Evolutionary conservation across 441 rosid genomes (phyloP), one percentile per base, ranked within the genome.

Genomic region (Manihot esculenta): DNA sequence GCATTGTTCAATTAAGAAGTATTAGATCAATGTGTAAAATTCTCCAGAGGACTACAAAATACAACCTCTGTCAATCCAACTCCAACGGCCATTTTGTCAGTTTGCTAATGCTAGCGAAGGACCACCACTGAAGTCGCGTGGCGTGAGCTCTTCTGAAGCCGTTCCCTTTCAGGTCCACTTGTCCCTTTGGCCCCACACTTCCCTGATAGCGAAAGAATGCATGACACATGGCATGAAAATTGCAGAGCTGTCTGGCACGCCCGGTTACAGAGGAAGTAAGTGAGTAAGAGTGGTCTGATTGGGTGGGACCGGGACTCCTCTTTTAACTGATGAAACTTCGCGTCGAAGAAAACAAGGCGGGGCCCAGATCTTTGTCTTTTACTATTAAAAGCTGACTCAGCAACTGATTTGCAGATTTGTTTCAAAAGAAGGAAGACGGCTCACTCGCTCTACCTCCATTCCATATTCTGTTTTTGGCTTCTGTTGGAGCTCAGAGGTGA

Each of bases 261-360:
- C 70, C 66, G 76, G 45, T 35, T 27, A 56, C 14, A 64, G 55
- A 56, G 33, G 23, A 24, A 0, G 8, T 24, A 9, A 48, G 71
- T 57, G 77, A 75, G n/a, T n/a, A n/a, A n/a, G n/a, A n/a, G n/a
- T n/a, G n/a, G n/a, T n/a, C n/a, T n/a, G n/a, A n/a, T n/a, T n/a
- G n/a, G n/a, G n/a, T n/a, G n/a, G n/a, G n/a, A 62, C n/a, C 50
- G 21, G 45, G 48, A 0, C 0, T 7, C 0, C 57, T 13, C n/a
- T 47, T 42, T 44, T 45, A 66, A 62, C 75, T 78, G 73, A 18
- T n/a, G 70, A 69, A 66, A 71, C 78, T 78, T 74, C 55, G 79
- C 79, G 70, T 79, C 70, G 66, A 72, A 27, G 74, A 54, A 72
- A 64, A 6, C 69, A 51, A 47, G 14, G 62, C 26, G 70, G 77